Base-by-base conservation (phyloP, 192 early-diverging fungal species). In the Funneliformis mosseae region DNA sequence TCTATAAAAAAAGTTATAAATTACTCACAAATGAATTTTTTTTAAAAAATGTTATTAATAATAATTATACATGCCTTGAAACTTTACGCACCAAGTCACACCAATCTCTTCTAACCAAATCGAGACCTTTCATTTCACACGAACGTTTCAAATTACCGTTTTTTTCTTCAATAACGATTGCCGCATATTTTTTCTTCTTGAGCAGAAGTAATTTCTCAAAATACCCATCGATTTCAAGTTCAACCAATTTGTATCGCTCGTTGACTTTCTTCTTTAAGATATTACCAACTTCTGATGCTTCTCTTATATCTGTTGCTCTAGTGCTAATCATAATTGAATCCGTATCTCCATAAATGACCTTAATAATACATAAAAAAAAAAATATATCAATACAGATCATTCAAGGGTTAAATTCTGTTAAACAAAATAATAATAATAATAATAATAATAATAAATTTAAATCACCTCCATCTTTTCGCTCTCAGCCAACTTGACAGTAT, bases 261-360 rank as follows among this genome's bases (percentile, higher is more conserved):
- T 99, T 99, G 70, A 97, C 94, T 41, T 88, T 88, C 71, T 92
- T 89, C 80, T 95, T 95, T 72, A 99, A 89, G 11, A 93, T 88
- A 12, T 92, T 88, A 16, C 95, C 97, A 38, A 98, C 88, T 27
- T 93, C 90, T 50, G 91, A 90, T 60, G 94, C 97, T 41, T 95
- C 85, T 0, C 84, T 81, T 0, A 98, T 81, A 41, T 94, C 89
- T 10, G 82, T 88, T 7, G 92, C 89, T 80, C 94, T 91, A 4
- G 97, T 98, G 81, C 97, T 88, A 62, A 99, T 94, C 97, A 99
- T 99, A 73, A 99, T 96, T 1, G 97, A 98, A 85, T 99, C 98
- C 3, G 98, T 99, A 81, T 99, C 98, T 76, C 98, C 98, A 87
- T 99, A 99, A 83, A 99, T 97, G 5, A 99, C 97, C 83, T 91